Conservation (phyloP, 371 early-diverging fungal genomes). For the Haplosporangium sp. region DNA sequence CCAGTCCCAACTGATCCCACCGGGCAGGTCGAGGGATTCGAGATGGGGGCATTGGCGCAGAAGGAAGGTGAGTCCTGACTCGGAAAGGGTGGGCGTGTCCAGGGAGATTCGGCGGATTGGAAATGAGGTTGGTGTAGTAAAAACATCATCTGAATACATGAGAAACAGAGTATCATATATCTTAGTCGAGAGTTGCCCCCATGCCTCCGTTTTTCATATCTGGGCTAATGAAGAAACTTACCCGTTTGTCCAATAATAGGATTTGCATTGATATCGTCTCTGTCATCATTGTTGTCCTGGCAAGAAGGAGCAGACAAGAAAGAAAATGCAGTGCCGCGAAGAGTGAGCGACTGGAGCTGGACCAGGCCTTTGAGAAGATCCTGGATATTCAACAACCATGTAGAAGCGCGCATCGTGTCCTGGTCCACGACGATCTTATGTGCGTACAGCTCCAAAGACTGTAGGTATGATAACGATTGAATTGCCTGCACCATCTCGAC, state of each 20-base stretch:
- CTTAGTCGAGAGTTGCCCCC: background rate
- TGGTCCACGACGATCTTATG: conserved; percentile 11
- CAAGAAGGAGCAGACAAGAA: conserved; percentile 6
- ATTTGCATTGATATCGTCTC: no score
- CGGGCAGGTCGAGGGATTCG: conserved; percentile 28
- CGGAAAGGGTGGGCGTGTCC: conserved; percentile 17
- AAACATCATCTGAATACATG: background rate
- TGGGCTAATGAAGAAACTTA: no score
- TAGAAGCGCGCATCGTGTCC: background rate
- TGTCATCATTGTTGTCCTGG: background rate
- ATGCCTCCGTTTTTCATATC: background rate
- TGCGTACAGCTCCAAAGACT: conserved; percentile 19
- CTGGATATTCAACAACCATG: conserved; percentile 4
- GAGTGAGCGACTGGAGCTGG: conserved; percentile 15
- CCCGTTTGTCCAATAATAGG: no score
- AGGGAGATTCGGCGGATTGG: conserved; percentile 19
- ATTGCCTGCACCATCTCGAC: conserved; percentile 11
- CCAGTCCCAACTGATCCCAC: conserved; percentile 27
- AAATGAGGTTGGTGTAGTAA: background rate
- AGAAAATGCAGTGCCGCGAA: conserved; percentile 32
- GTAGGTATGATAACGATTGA: conserved; percentile 9
- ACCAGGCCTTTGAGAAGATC: conserved; percentile 7
- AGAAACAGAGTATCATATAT: background rate
- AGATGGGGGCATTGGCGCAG: conserved; percentile 25
- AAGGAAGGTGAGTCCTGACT: conserved; percentile 9